These are phyloP conservation scores for Solioccasus polychromus DNA, from an alignment of 768 basidiomycete genomes.

Conservation along the genomic window DNA sequence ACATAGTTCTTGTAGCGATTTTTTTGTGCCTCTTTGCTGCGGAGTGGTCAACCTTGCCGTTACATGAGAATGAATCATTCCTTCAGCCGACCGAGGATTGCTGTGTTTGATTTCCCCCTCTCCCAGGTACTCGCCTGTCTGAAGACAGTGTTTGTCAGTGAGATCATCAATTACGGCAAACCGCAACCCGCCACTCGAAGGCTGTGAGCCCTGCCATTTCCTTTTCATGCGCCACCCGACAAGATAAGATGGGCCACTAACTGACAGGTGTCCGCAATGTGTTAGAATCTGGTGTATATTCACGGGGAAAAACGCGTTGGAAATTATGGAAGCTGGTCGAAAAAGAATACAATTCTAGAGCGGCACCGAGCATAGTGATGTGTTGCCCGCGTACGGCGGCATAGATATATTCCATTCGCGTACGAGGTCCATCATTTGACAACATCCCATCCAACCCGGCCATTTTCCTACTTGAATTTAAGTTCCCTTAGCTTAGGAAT, in stretches of 20 bases:
- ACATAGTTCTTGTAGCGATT: not conserved
- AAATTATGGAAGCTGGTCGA: too few relatives aligned
- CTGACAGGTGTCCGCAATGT: too few relatives aligned
- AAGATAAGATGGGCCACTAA: not conserved
- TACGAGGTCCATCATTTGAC: not conserved
- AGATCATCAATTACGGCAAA: conserved; percentile 14
- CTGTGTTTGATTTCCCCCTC: conserved; percentile 8
- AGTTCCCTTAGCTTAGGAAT: conserved; percentile 28
- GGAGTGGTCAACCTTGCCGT: too few relatives aligned
- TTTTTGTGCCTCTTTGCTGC: not conserved
- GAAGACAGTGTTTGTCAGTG: not conserved
- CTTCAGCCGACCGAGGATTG: conserved; percentile 4
- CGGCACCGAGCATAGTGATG: too few relatives aligned
- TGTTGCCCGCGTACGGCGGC: too few relatives aligned
- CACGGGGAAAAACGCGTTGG: too few relatives aligned
- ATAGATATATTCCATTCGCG: too few relatives aligned
- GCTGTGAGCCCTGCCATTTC: conserved; percentile 11
- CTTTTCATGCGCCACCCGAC: not conserved
- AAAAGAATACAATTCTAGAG: too few relatives aligned
- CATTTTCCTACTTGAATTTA: conserved; percentile 18
- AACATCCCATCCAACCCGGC: not conserved
- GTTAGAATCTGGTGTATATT: too few relatives aligned
- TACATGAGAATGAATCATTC: not conserved
- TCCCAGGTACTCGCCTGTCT: conserved; percentile 6
- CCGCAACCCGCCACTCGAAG: conserved; percentile 2